Percentiles rank a stretch among this genome's conserved stretches.
These are phyloP conservation scores for Nicotiana sylvestris DNA, from an alignment of 257 asterid species.

Conservation along the genomic window DNA sequence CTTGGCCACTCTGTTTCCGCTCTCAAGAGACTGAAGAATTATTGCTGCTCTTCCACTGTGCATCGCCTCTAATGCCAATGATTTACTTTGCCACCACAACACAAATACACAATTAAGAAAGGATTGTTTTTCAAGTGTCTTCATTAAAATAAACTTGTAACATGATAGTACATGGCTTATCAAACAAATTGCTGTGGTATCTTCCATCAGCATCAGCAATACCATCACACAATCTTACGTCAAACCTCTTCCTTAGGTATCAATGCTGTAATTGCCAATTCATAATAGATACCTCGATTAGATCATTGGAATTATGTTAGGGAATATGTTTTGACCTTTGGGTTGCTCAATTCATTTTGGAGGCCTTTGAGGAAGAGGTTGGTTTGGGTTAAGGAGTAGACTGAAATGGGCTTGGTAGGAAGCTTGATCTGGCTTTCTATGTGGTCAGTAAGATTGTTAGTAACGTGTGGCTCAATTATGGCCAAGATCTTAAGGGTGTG, in stretches of 20 bases:
- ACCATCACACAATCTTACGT: not conserved
- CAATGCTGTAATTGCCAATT: not conserved
- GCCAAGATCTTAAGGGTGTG: not conserved
- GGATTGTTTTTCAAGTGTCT: not conserved
- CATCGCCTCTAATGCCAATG: not conserved
- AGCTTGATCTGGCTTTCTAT: not conserved
- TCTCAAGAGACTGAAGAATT: not conserved
- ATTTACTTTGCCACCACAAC: not conserved
- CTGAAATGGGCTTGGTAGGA: not conserved
- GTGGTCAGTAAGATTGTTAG: not conserved
- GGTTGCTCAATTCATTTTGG: not conserved
- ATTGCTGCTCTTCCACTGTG: not conserved
- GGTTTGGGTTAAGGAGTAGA: not conserved
- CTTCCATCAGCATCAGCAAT: not conserved
- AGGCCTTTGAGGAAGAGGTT: not conserved
- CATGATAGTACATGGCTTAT: not conserved
- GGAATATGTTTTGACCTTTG: not conserved
- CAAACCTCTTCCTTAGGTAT: not conserved
- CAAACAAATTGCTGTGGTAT: not conserved
- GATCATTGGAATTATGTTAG: not conserved
- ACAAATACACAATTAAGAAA: not conserved
- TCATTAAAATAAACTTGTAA: not conserved
- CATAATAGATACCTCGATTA: not conserved
- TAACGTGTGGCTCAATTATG: not conserved
- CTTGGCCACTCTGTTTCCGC: not conserved